phyloP scores from a whole-genome alignment of 306 rosid genomes.

The Vicia faba region DNA sequence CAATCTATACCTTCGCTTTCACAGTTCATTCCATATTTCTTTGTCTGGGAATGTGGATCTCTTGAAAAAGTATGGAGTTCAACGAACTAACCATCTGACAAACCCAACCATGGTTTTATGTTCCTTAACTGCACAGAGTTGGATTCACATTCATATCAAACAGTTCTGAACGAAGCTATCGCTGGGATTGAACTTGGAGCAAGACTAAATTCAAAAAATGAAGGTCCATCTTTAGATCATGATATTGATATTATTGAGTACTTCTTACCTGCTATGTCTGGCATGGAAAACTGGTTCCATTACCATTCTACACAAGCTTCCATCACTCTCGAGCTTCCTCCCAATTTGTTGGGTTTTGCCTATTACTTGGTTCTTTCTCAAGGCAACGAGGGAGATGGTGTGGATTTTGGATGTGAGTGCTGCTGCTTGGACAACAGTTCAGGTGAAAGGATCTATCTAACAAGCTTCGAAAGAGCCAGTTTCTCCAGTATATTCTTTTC shows the following conservation, averaged over 20 bases:
- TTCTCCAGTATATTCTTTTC: neutral
- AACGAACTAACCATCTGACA: neutral
- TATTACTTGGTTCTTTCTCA: slow-evolving; percentile 27
- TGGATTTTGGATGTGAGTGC: slow-evolving; percentile 24
- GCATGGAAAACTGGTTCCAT: neutral
- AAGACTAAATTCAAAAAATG: neutral
- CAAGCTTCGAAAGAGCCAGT: neutral
- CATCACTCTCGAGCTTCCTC: neutral
- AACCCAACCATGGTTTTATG: neutral
- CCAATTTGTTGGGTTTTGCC: slow-evolving; percentile 1
- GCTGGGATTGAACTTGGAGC: slow-evolving; percentile 1
- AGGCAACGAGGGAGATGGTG: fast-evolving
- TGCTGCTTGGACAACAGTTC: neutral
- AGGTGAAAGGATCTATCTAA: neutral
- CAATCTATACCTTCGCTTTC: slow-evolving; percentile 25
- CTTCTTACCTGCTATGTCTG: neutral
- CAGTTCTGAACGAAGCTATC: neutral
- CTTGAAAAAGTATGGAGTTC: neutral
- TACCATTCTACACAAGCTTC: neutral
- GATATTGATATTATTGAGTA: neutral
- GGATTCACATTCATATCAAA: neutral
- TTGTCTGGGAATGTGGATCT: neutral
- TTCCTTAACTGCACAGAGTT: neutral
- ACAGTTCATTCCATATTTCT: neutral
- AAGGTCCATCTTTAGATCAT: no score